phyloP scores from a whole-genome alignment of 202 grass and related monocot genomes.

The Elaeis oleifera region DNA sequence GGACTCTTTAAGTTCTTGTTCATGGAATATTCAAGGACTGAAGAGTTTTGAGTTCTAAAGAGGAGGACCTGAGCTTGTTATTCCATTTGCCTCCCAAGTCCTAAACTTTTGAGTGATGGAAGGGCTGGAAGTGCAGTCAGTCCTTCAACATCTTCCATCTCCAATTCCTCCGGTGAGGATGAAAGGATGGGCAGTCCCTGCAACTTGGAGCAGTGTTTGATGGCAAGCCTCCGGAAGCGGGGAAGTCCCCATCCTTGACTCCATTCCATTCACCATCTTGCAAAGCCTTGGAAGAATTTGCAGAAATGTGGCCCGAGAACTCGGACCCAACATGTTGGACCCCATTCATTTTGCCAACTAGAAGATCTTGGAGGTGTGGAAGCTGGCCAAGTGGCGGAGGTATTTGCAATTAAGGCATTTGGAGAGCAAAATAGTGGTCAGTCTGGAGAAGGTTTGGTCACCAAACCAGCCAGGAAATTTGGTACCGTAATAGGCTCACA shows the following conservation, averaged over 20 bases:
- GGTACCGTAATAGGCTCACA: constrained; percentile 26
- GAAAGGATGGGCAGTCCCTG: constrained; percentile 7
- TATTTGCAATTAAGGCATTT: constrained; percentile 26
- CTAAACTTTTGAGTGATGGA: neutral
- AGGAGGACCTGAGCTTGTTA: neutral
- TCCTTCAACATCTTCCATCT: too few species aligned
- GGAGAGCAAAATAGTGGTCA: constrained; percentile 26
- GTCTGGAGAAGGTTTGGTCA: constrained; percentile 16
- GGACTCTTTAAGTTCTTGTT: neutral
- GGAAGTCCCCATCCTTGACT: constrained; percentile 24
- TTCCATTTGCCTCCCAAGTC: neutral
- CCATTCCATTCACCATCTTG: constrained; percentile 37
- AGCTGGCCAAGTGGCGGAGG: constrained; percentile 29
- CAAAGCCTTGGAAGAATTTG: constrained; percentile 10
- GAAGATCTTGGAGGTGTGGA: constrained; percentile 34
- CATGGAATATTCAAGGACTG: neutral
- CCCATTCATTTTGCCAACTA: constrained; percentile 21
- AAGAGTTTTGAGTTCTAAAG: neutral
- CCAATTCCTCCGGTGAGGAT: too few species aligned
- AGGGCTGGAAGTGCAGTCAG: too few species aligned
- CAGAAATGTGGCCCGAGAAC: constrained; percentile 11
- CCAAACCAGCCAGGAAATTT: constrained; percentile 42
- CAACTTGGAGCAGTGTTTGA: constrained; percentile 26
- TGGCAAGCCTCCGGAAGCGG: constrained; percentile 18
- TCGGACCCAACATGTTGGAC: constrained; percentile 22